A percentile compares a stretch with the other conserved stretches of the same genome.
These are phyloP conservation scores for Amanita exitialis DNA, from an alignment of 768 basidiomycete species.

Conservation along the genomic window DNA sequence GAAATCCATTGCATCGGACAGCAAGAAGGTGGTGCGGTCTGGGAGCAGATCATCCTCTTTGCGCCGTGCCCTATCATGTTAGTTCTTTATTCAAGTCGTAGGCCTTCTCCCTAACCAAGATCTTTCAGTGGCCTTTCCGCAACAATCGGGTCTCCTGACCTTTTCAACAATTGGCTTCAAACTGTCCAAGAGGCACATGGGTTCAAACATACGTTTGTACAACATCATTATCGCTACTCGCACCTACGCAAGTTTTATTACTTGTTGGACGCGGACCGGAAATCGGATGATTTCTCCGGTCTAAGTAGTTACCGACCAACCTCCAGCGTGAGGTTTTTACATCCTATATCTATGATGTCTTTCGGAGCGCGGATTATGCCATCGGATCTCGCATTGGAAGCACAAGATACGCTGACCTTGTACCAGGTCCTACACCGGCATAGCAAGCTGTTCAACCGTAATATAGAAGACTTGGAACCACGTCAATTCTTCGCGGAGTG, in stretches of 20 bases:
- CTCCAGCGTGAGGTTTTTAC: slow-evolving; percentile 40
- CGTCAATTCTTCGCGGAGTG: slow-evolving; percentile 29
- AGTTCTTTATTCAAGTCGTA: slow-evolving; percentile 12
- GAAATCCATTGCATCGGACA: slow-evolving; percentile 64
- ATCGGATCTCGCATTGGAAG: slow-evolving; percentile 53
- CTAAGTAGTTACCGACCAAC: slow-evolving; percentile 27
- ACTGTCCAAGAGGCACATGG: slow-evolving; percentile 51
- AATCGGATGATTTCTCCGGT: slow-evolving; percentile 22
- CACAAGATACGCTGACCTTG: slow-evolving; percentile 42
- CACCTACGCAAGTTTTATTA: slow-evolving; percentile 65
- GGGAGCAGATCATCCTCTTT: slow-evolving; percentile 67
- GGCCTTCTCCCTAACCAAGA: not conserved
- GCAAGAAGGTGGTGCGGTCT: slow-evolving; percentile 57
- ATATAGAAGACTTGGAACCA: slow-evolving; percentile 29
- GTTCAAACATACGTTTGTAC: slow-evolving; percentile 47
- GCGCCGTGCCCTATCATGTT: slow-evolving; percentile 68
- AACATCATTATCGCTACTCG: slow-evolving; percentile 63
- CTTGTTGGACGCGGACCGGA: slow-evolving; percentile 14
- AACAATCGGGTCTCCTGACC: slow-evolving; percentile 55
- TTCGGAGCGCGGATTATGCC: slow-evolving; percentile 43
- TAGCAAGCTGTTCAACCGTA: slow-evolving; percentile 7
- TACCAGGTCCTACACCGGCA: slow-evolving; percentile 31
- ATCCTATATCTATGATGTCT: slow-evolving; percentile 52
- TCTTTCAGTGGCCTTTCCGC: slow-evolving; percentile 55
- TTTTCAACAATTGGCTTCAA: slow-evolving; percentile 56